Conservation (phyloP, 208 protist genomes). For the Trypanosoma theileri region DNA sequence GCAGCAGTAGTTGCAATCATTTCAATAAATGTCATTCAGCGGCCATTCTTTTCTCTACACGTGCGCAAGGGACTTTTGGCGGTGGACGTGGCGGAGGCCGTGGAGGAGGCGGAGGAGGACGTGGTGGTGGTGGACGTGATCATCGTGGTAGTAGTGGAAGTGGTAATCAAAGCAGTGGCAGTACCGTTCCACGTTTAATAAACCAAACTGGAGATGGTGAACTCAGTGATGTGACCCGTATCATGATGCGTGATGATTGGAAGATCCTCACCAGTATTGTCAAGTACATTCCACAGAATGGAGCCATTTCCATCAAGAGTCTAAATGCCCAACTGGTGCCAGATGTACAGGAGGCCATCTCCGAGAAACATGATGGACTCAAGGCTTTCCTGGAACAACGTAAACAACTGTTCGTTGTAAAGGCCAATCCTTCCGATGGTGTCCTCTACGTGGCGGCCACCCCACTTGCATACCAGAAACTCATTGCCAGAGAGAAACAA, state of each 20-base stretch:
- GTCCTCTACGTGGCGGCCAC: conserved; percentile 70
- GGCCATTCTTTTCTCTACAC: conserved; percentile 5
- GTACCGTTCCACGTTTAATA: neutral
- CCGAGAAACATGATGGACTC: conserved; percentile 72
- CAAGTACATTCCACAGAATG: conserved; percentile 51
- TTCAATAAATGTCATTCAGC: too few relatives aligned
- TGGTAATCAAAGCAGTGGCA: neutral
- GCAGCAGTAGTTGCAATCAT: neutral
- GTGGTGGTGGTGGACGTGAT: conserved; percentile 3
- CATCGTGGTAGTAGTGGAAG: neutral
- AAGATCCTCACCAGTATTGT: conserved; percentile 55
- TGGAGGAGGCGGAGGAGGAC: conserved; percentile 9
- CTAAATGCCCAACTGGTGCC: conserved; percentile 47
- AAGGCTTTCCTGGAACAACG: conserved; percentile 62
- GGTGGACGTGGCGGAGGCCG: conserved; percentile 18
- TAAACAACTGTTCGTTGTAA: conserved; percentile 78
- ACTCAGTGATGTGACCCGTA: conserved; percentile 50
- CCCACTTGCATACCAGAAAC: conserved; percentile 59
- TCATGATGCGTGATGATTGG: conserved; percentile 71
- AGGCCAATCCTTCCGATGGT: conserved; percentile 39
- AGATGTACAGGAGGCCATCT: conserved; percentile 75
- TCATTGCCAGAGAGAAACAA: conserved; percentile 51
- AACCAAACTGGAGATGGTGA: conserved; percentile 62
- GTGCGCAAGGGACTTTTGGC: conserved; percentile 15
- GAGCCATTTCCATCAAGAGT: conserved; percentile 68